A percentile compares a stretch with the other conserved stretches of the same genome.
Evolutionary conservation across 2,329 filamentous ascomycete genomes (phyloP).

Genomic region (Claviceps sp.): DNA sequence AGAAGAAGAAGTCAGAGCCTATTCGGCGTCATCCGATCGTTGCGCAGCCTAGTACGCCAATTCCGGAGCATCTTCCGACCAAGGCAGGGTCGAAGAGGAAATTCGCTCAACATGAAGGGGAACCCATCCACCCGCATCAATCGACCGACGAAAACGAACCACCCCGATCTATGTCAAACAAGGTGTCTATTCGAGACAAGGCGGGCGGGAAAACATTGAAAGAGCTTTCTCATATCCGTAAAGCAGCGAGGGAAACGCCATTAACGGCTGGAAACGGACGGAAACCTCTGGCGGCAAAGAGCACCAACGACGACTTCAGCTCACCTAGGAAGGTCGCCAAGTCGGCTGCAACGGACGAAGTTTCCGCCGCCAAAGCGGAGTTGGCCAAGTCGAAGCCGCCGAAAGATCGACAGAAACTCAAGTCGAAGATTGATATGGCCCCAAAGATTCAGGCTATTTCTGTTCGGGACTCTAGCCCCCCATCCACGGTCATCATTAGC

Average conservation of each 20-base stretch:
- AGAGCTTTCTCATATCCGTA: conserved; percentile 28
- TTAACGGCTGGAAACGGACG: conserved; percentile 21
- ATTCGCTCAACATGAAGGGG: conserved; percentile 37
- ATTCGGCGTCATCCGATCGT: background rate
- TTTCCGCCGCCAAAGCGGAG: conserved; percentile 26
- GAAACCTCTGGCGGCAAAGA: conserved; percentile 42
- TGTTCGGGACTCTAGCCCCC: conserved; percentile 8
- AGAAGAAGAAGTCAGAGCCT: conserved; percentile 9
- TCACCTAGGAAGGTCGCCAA: conserved; percentile 42
- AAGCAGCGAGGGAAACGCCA: conserved; percentile 24
- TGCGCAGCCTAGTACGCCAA: background rate
- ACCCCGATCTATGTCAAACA: conserved; percentile 10
- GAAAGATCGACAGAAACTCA: conserved; percentile 15
- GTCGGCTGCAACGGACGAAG: conserved; percentile 20
- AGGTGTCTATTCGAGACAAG: conserved; percentile 21
- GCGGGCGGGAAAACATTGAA: conserved; percentile 30
- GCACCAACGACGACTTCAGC: conserved; percentile 43
- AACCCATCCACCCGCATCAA: conserved; percentile 14
- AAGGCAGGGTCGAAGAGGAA: conserved; percentile 47
- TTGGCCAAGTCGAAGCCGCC: conserved; percentile 14
- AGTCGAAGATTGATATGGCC: conserved; percentile 14
- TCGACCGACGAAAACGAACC: conserved; percentile 17
- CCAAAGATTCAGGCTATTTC: conserved; percentile 11
- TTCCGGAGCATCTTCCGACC: conserved; percentile 7
- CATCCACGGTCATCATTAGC: conserved; percentile 7